Evolutionary conservation across 1,139 yeast genomes (phyloP).

Genomic region (Geotrichum citri-aurantii): DNA sequence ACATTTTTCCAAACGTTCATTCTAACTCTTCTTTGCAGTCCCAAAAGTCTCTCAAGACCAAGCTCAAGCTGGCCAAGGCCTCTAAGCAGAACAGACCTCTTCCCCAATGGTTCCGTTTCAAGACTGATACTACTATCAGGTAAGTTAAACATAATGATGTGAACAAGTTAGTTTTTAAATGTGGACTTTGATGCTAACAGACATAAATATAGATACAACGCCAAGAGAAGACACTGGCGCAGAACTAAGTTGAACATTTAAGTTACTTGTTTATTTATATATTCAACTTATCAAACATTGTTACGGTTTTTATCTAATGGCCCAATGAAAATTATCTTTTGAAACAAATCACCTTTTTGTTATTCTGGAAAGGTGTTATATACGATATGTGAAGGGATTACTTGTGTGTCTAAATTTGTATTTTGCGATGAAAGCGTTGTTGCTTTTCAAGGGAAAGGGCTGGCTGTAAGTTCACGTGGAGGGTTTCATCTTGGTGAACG

Average conservation of each 20-base stretch:
- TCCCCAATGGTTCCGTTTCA: conserved; percentile 99
- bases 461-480: conserved; percentile 1
- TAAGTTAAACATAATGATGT: conserved; percentile 16
- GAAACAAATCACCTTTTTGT: background rate
- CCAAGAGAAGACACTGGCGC: conserved; percentile 99
- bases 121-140: conserved; percentile 95
- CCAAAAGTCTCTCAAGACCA: conserved; percentile 96
- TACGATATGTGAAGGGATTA: background rate
- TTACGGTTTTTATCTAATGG: conserved; percentile 9
- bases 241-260: conserved; percentile 98
- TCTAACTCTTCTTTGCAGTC: conserved; percentile 38
- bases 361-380: background rate
- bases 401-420: background rate
- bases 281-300: conserved; percentile 3
- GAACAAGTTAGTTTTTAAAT: background rate
- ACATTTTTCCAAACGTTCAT: background rate
- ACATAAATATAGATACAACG: conserved; percentile 60
- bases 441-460: background rate
- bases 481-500: background rate
- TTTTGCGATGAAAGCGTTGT: background rate
- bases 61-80: conserved; percentile 99
- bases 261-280: conserved; percentile 32
- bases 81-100: conserved; percentile 99
- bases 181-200: background rate
- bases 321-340: background rate